Evolutionary conservation across 148 eudicot species (phyloP).

Genomic region (Persicaria tinctoria): DNA sequence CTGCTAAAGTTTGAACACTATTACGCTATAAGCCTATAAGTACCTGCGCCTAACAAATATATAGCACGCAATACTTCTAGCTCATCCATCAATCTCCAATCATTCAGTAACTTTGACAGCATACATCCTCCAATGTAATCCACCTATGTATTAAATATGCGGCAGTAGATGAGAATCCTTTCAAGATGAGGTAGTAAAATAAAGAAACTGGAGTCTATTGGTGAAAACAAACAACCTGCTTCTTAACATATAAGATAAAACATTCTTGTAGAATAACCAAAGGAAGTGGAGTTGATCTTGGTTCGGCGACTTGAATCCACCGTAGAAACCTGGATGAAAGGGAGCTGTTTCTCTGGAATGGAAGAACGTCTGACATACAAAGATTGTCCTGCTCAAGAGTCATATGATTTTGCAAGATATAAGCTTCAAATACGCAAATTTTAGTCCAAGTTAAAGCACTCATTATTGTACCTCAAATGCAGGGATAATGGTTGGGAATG

Average conservation of each 20-base stretch:
- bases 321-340: constrained; percentile 64
- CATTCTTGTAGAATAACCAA: constrained; percentile 78
- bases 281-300: constrained; percentile 66
- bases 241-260: constrained; percentile 65
- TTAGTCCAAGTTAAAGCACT: constrained; percentile 1
- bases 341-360: constrained; percentile 79
- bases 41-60: constrained; percentile 94
- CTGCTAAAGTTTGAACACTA: background rate
- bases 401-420: constrained; percentile 13
- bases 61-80: constrained; percentile 85
- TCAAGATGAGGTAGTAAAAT: background rate
- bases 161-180: background rate
- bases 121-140: constrained; percentile 74
- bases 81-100: constrained; percentile 97
- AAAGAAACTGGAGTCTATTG: background rate
- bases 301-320: constrained; percentile 69
- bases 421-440: constrained; percentile 2
- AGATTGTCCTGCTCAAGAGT: constrained; percentile 58
- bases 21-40: background rate
- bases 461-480: constrained; percentile 48
- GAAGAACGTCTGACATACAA: constrained; percentile 70
- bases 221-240: constrained; percentile 47
- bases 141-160: constrained; percentile 40
- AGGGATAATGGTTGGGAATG: constrained; percentile 89
- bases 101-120: constrained; percentile 68